Conservation (phyloP, 2,329 filamentous ascomycete species). For the Atkinsonella texensis region DNA sequence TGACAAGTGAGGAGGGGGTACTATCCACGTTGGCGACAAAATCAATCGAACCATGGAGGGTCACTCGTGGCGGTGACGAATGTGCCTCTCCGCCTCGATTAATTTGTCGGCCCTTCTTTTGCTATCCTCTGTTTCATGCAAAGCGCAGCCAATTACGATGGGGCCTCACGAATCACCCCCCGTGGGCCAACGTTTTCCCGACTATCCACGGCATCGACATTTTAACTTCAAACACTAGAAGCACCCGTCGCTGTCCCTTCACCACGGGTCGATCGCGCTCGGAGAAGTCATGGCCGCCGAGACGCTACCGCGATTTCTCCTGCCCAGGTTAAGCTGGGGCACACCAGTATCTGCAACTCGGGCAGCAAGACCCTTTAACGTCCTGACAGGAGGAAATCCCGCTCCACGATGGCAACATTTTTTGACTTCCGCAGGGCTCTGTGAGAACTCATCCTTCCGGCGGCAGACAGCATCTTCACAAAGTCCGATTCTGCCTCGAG, state of each 20-base stretch:
- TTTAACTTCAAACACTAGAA: slow-evolving; percentile 13
- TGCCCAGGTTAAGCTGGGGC: slow-evolving; percentile 43
- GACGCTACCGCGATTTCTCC: slow-evolving; percentile 39
- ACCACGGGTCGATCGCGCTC: background rate
- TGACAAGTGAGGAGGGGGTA: too few relatives aligned
- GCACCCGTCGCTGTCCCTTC: too few relatives aligned
- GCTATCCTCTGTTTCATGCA: background rate
- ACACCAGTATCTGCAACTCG: slow-evolving; percentile 17
- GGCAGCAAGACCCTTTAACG: slow-evolving; percentile 11
- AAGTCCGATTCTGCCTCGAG: slow-evolving; percentile 22
- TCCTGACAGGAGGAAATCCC: slow-evolving; percentile 9
- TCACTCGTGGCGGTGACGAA: too few relatives aligned
- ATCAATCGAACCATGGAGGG: too few relatives aligned
- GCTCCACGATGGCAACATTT: slow-evolving; percentile 3
- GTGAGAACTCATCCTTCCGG: slow-evolving; percentile 1
- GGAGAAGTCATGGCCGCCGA: slow-evolving; percentile 20
- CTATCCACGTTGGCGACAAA: too few relatives aligned
- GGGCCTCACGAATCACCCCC: slow-evolving; percentile 5
- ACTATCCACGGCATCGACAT: background rate
- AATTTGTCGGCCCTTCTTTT: background rate
- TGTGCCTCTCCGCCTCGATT: background rate
- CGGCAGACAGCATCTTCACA: background rate
- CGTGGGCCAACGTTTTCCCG: slow-evolving; percentile 4
- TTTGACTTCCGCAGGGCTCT: background rate
- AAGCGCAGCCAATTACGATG: slow-evolving; percentile 5